These are phyloP conservation scores for Citrus inodora DNA, from an alignment of 345 rosid species.

Conservation along the genomic window DNA sequence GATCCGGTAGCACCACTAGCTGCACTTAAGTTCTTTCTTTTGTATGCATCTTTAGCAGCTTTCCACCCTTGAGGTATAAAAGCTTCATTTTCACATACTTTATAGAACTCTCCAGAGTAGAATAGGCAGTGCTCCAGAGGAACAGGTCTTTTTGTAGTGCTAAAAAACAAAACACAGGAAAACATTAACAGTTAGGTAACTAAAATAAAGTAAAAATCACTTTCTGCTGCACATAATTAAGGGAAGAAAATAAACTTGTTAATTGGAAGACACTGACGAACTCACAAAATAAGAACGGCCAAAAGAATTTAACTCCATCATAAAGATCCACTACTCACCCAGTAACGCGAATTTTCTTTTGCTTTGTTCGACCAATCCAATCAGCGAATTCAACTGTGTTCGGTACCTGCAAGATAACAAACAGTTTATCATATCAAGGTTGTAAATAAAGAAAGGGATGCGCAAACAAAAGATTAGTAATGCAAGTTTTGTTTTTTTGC, in stretches of 20 bases:
- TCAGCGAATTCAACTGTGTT: slow-evolving; percentile 93
- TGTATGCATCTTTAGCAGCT: slow-evolving; percentile 72
- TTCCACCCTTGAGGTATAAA: slow-evolving; percentile 65
- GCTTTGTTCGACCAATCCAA: slow-evolving; percentile 97
- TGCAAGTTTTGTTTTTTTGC: background rate
- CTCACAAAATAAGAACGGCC: background rate
- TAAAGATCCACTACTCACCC: slow-evolving; percentile 52
- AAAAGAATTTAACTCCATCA: slow-evolving; percentile 9
- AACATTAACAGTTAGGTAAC: slow-evolving; percentile 7
- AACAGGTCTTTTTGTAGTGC: slow-evolving; percentile 94
- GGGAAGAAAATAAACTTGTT: background rate
- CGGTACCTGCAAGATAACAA: slow-evolving; percentile 60
- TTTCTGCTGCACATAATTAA: background rate
- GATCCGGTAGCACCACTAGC: slow-evolving; percentile 42
- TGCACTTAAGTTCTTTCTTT: slow-evolving; percentile 62
- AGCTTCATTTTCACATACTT: slow-evolving; percentile 70
- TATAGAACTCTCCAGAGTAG: slow-evolving; percentile 83
- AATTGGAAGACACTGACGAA: background rate
- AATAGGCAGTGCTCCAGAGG: slow-evolving; percentile 94
- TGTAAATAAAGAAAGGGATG: slow-evolving; percentile 2
- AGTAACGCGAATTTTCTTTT: slow-evolving; percentile 84
- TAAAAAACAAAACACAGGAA: slow-evolving; percentile 28
- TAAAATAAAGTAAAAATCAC: background rate
- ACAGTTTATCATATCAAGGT: background rate
- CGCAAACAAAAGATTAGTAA: background rate